Evolutionary conservation across 352 stramenopile species (phyloP).

Genomic region (Elongisporangium anandrum): DNA sequence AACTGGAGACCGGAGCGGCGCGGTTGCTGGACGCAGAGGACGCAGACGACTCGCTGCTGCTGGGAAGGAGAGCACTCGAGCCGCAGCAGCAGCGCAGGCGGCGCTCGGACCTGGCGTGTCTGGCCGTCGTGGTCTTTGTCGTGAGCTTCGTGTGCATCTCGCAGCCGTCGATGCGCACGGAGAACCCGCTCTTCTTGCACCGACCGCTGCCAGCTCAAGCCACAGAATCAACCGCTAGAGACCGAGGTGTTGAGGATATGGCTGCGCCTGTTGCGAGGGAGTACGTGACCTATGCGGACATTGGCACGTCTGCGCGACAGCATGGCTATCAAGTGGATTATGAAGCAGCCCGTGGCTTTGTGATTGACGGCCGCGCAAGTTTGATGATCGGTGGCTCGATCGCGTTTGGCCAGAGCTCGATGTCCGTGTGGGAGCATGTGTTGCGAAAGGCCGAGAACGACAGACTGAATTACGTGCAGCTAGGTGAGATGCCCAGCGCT

Average conservation of each 20-base stretch:
- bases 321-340: constrained; percentile 48
- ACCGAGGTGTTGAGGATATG: not conserved
- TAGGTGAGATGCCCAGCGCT: constrained; percentile 42
- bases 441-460: constrained; percentile 63
- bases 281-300: constrained; percentile 63
- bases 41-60: not conserved
- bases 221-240: not conserved
- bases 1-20: not conserved
- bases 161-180: constrained; percentile 30
- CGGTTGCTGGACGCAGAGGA: constrained; percentile 13
- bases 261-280: not conserved
- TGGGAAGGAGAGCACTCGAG: not conserved
- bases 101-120: constrained; percentile 43
- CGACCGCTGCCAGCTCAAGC: not conserved
- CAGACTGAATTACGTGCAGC: constrained; percentile 67
- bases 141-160: constrained; percentile 46
- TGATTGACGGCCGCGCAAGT: constrained; percentile 48
- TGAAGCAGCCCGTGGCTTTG: constrained; percentile 38
- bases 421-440: constrained; percentile 47
- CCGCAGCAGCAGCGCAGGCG: constrained; percentile 5
- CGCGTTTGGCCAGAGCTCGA: constrained; percentile 51
- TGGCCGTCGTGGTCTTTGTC: constrained; percentile 41
- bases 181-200: constrained; percentile 28
- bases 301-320: constrained; percentile 27
- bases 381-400: constrained; percentile 69